A percentile compares a stretch with the other conserved stretches of the same genome.
These are phyloP conservation scores for Ocimum tenuiflorum DNA, from an alignment of 257 asterid genomes.

Conservation along the genomic window DNA sequence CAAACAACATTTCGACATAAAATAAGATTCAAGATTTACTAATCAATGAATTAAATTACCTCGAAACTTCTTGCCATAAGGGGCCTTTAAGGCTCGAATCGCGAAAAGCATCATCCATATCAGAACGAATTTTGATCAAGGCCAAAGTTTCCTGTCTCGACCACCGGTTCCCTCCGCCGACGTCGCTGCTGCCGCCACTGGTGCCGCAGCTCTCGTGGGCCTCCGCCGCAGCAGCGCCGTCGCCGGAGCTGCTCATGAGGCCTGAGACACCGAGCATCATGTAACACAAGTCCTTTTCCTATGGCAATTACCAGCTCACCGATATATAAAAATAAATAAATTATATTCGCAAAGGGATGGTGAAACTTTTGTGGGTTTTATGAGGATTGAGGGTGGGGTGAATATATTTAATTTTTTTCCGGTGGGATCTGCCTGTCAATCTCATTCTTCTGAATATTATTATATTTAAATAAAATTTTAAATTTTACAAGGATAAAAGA, in stretches of 20 bases:
- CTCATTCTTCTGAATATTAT: conserved; percentile 43
- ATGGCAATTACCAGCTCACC: conserved; percentile 26
- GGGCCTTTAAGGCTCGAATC: conserved; percentile 95
- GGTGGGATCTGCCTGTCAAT: conserved; percentile 94
- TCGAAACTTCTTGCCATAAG: conserved; percentile 91
- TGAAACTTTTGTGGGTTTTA: conserved; percentile 60
- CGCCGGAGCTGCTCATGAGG: conserved; percentile 33
- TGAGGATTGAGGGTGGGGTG: conserved; percentile 50
- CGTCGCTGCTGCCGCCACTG: conserved; percentile 65
- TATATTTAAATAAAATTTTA: neutral
- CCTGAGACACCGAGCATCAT: conserved; percentile 53
- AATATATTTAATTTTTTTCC: conserved; percentile 54
- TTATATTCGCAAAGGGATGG: conserved; percentile 25
- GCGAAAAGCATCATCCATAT: conserved; percentile 68
- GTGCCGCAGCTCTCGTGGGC: conserved; percentile 57
- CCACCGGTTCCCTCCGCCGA: conserved; percentile 53
- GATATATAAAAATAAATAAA: conserved; percentile 23
- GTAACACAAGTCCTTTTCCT: neutral
- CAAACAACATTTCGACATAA: conserved; percentile 16
- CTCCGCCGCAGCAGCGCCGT: conserved; percentile 30
- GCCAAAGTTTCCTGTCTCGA: conserved; percentile 90
- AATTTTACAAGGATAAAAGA: neutral
- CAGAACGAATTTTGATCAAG: conserved; percentile 67
- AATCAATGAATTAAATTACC: conserved; percentile 24
- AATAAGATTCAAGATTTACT: neutral